Conservation (phyloP, 768 basidiomycete species). For the Suillus brevipes region DNA sequence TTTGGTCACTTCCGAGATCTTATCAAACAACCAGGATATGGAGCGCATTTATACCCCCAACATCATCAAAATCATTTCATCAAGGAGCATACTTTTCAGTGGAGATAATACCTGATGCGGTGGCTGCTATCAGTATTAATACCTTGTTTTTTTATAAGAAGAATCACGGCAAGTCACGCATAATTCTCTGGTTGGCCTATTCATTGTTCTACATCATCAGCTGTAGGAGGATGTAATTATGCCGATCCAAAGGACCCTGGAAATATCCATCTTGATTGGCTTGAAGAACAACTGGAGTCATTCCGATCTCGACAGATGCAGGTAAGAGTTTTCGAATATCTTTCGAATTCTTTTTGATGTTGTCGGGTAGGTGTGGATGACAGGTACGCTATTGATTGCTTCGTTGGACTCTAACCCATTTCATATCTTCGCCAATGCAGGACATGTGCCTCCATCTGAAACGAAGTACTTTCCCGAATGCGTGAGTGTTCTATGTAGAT, state of each 20-base stretch:
- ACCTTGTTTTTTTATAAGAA: conserved; percentile 90
- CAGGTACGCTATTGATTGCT: conserved; percentile 30
- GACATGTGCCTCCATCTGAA: conserved; percentile 84
- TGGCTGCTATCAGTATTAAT: conserved; percentile 83
- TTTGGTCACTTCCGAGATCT: neutral
- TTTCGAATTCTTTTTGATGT: neutral
- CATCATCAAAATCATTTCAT: conserved; percentile 78
- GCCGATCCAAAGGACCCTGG: conserved; percentile 73
- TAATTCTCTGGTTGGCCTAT: neutral
- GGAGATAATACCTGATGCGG: conserved; percentile 71
- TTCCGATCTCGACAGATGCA: conserved; percentile 73
- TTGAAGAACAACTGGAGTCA: conserved; percentile 75
- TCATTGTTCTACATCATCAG: conserved; percentile 37
- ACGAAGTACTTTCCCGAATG: conserved; percentile 85
- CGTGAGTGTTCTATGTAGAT: conserved; percentile 44
- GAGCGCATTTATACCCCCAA: conserved; percentile 76
- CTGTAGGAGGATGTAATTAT: conserved; percentile 72
- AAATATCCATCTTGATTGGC: conserved; percentile 85
- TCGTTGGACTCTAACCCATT: neutral
- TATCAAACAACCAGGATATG: conserved; percentile 57
- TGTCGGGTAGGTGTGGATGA: conserved; percentile 44
- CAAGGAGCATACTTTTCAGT: conserved; percentile 79
- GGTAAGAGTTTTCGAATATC: conserved; percentile 39
- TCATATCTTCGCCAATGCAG: conserved; percentile 31
- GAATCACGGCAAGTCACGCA: conserved; percentile 62